phyloP scores from a whole-genome alignment of 208 protist species.

The Trichomonas gallinae region DNA sequence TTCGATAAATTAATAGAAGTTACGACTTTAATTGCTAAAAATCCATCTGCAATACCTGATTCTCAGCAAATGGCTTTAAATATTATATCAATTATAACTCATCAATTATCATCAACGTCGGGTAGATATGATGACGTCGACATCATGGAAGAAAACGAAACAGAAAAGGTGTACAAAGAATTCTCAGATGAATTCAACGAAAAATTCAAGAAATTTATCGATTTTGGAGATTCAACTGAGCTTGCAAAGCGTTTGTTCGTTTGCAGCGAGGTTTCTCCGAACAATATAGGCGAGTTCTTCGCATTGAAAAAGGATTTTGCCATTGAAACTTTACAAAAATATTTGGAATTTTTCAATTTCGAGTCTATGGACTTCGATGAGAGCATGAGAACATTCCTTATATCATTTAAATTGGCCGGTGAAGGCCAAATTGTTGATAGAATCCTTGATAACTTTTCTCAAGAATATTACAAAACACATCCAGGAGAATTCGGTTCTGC shows the following conservation, averaged over 20 bases:
- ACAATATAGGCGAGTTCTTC: background rate
- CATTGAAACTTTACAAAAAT: background rate
- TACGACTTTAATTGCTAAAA: background rate
- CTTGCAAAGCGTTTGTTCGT: background rate
- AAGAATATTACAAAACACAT: background rate
- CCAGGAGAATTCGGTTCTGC: background rate
- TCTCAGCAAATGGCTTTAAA: background rate
- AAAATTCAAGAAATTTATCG: background rate
- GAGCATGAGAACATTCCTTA: background rate
- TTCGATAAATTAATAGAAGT: background rate
- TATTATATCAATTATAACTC: background rate
- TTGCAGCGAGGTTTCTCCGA: background rate
- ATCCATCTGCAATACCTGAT: background rate
- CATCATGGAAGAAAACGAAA: background rate
- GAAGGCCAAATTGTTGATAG: slow-evolving; percentile 23
- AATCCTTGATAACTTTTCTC: slow-evolving; percentile 3
- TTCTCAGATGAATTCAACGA: background rate
- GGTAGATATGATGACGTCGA: background rate
- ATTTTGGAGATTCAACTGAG: background rate
- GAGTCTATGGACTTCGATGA: background rate
- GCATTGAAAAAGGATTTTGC: background rate
- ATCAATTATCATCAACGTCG: background rate
- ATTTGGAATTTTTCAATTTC: background rate
- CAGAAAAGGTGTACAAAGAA: background rate
- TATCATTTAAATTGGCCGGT: background rate